Evolutionary conservation across 1,284 basidiomycete genomes (phyloP), one percentile per base, ranked within the genome.

Genomic region (Meira nashicola): DNA sequence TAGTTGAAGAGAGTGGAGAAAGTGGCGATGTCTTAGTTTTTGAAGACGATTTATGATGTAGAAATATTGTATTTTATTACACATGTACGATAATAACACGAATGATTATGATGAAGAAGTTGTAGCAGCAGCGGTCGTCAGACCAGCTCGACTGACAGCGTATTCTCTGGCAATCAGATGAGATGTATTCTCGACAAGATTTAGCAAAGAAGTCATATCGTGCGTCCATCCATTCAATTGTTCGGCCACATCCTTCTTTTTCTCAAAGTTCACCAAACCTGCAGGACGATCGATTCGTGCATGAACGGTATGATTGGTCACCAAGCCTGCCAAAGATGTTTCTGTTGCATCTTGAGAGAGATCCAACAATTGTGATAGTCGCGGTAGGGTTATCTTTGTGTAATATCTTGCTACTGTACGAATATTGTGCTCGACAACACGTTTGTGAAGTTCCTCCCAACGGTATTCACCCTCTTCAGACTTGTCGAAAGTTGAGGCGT

Each of bases 391-490:
- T 73, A 98, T 94, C 60, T 91, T 87, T 9, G 89, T 93, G 81
- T 98, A 98, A 82, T 99, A 99, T 70, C 88, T 82, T 1, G 92
- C 86, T 49, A 98, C 86, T 41, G 95, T 91, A 54, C 95, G 92
- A 71, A 98, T 89, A 78, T 99, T 99, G 81, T 98, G 95, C 80
- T 98, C 95, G 61, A 97, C 90, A 37, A 98, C 90, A 15, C 95
- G 86, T 55, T 88, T 91, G 79, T 98, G 95, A 39, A 99, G 83
- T 71, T 94, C 90, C 75, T 95, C 89, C 92, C 93, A 98, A 62
- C 90, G 85, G 68, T 89, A 87, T 58, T 89, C 86, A 3, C 84
- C 84, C 12, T 75, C 72, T 55, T 74, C 70, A 39, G 64, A 33
- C 70, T 65, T 40, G 12, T 83, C 83, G 77, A 98, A 98, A 2